A percentile compares a stretch with the other conserved stretches of the same genome.
Conservation (phyloP, 495 filamentous ascomycete genomes). For the Cercophora newfieldiana region DNA sequence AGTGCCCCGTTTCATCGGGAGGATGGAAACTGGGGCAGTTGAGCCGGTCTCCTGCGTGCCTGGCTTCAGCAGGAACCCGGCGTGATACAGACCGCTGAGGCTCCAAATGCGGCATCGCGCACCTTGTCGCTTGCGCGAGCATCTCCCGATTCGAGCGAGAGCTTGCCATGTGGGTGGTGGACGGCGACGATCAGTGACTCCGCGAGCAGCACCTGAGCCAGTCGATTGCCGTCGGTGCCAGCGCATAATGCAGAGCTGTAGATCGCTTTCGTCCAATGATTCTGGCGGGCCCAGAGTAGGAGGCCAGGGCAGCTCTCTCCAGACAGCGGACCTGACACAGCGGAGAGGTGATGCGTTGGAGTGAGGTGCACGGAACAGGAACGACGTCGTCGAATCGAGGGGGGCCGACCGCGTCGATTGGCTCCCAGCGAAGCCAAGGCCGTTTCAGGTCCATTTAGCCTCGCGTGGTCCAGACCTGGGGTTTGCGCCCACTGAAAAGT, state of each 20-base stretch:
- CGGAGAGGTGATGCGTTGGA: conserved; percentile 11
- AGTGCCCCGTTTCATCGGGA: conserved; percentile 21
- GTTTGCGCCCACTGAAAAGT: neutral
- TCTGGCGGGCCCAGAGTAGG: conserved; percentile 9
- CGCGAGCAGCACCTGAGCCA: conserved; percentile 7
- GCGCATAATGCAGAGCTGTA: conserved; percentile 31
- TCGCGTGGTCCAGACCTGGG: conserved; percentile 19
- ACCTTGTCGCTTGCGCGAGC: neutral
- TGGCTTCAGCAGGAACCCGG: conserved; percentile 4
- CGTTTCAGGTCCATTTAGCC: conserved; percentile 39
- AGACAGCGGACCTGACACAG: conserved; percentile 15
- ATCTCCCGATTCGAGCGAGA: conserved; percentile 14
- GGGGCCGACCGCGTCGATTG: conserved; percentile 29
- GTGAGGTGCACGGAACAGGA: conserved; percentile 12
- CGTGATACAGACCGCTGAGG: neutral
- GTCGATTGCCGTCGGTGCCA: conserved; percentile 21
- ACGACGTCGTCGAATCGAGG: conserved; percentile 28
- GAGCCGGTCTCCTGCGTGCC: neutral
- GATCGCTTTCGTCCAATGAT: conserved; percentile 33
- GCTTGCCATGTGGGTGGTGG: conserved; percentile 1
- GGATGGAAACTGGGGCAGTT: neutral
- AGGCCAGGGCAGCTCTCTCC: conserved; percentile 15
- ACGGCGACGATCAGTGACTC: conserved; percentile 14
- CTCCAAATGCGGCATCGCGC: conserved; percentile 11
- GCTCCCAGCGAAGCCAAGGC: conserved; percentile 23